A percentile compares a stretch with the other conserved stretches of the same genome.
Evolutionary conservation across 495 filamentous ascomycete genomes (phyloP).

Genomic region (Lophiotrema nucula): DNA sequence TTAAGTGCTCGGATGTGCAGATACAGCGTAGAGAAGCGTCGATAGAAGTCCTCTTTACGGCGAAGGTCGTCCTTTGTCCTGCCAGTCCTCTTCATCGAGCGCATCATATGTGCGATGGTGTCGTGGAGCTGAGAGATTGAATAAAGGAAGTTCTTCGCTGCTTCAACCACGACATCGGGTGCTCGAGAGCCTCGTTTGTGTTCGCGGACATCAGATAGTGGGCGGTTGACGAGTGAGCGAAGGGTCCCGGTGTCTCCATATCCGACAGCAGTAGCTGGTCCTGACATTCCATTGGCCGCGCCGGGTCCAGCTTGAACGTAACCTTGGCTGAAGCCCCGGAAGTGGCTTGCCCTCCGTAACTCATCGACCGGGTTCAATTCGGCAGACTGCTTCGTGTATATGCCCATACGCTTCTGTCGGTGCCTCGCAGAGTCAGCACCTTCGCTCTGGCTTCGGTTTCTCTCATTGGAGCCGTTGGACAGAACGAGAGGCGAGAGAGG

Average conservation of each 20-base stretch:
- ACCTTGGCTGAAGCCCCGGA: conserved; percentile 66
- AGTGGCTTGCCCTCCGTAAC: conserved; percentile 73
- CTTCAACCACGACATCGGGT: conserved; percentile 67
- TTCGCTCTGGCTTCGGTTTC: conserved; percentile 87
- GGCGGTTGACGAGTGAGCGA: conserved; percentile 76
- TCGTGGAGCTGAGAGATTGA: conserved; percentile 78
- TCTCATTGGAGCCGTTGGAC: conserved; percentile 77
- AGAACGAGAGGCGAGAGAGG: conserved; percentile 66
- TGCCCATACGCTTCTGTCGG: conserved; percentile 76
- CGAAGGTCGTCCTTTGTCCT: conserved; percentile 48
- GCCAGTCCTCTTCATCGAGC: conserved; percentile 50
- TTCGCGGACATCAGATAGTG: conserved; percentile 41
- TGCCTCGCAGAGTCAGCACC: conserved; percentile 65
- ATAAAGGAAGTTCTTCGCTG: conserved; percentile 83
- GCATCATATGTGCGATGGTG: conserved; percentile 63
- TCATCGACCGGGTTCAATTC: conserved; percentile 78
- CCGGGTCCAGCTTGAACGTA: conserved; percentile 12
- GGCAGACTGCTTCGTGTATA: conserved; percentile 70
- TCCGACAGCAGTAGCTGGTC: conserved; percentile 25
- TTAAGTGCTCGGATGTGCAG: conserved; percentile 65
- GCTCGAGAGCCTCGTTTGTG: conserved; percentile 62
- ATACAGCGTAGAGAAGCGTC: conserved; percentile 75
- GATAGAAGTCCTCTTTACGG: conserved; percentile 69
- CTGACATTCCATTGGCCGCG: conserved; percentile 22
- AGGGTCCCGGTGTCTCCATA: conserved; percentile 48